Evolutionary conservation across 345 rosid species (phyloP).

Genomic region (Eutrema yunnanense): DNA sequence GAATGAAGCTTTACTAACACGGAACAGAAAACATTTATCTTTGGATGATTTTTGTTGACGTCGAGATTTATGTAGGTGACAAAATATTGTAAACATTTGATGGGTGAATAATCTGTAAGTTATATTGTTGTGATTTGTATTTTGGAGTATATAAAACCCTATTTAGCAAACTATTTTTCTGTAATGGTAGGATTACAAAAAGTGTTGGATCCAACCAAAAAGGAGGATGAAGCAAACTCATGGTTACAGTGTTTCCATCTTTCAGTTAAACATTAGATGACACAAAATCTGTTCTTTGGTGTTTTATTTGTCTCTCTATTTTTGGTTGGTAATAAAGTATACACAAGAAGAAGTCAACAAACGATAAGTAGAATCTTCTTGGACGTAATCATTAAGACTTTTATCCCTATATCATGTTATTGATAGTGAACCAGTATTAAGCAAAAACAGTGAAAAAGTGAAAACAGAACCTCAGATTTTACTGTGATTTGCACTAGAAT

Average conservation of each 20-base stretch:
- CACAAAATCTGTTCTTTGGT: not conserved
- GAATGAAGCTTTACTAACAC: conserved; percentile 7
- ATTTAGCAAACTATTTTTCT: not conserved
- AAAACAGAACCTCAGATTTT: not conserved
- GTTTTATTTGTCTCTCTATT: not conserved
- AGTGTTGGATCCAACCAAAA: not conserved
- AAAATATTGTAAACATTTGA: not conserved
- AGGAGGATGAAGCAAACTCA: not conserved
- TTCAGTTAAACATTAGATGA: not conserved
- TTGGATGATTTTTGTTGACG: not conserved
- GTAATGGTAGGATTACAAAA: not conserved
- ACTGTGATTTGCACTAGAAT: not conserved
- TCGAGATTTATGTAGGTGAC: not conserved
- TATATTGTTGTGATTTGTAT: not conserved
- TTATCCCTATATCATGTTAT: not conserved
- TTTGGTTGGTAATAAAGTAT: not conserved
- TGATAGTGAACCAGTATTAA: not conserved
- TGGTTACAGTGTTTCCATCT: not conserved
- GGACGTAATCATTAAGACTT: not conserved
- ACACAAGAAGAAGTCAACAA: not conserved
- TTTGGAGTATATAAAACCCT: not conserved
- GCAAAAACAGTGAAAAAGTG: not conserved
- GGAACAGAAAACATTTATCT: not conserved
- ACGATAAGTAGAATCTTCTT: not conserved
- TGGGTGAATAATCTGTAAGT: not conserved